A percentile compares a stretch with the other conserved stretches of the same genome.
These are phyloP conservation scores for Fagus crenata DNA, from an alignment of 306 rosid genomes.

Conservation along the genomic window DNA sequence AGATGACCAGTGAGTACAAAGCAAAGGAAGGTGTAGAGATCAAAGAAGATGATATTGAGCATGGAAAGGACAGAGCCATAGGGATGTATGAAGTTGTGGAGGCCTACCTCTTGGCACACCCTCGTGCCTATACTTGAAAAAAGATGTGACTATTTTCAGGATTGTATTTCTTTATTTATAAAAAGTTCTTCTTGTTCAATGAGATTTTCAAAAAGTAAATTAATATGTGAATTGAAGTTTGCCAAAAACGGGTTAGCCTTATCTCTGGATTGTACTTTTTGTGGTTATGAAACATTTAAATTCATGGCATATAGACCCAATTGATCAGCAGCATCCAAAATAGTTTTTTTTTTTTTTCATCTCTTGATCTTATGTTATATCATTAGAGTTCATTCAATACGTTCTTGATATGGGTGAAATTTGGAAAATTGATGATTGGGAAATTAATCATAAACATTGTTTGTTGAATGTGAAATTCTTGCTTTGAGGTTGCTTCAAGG, in stretches of 20 bases:
- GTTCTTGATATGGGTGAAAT: neutral
- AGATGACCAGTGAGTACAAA: constrained; percentile 41
- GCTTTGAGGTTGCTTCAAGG: too few species aligned
- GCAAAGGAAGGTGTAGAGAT: constrained; percentile 33
- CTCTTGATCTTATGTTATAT: neutral
- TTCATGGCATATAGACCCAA: neutral
- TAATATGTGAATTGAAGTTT: neutral
- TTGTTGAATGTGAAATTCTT: too few species aligned
- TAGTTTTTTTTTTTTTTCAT: neutral
- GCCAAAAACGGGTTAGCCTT: neutral
- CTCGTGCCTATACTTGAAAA: constrained; percentile 36
- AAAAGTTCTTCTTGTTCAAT: neutral
- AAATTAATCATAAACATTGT: neutral
- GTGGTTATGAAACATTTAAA: neutral
- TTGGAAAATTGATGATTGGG: neutral
- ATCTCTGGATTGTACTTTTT: neutral
- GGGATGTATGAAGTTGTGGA: constrained; percentile 49
- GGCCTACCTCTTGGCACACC: constrained; percentile 49
- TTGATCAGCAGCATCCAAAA: neutral
- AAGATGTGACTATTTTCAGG: neutral
- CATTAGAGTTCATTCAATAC: neutral
- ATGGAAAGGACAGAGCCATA: constrained; percentile 43
- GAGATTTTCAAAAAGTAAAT: neutral
- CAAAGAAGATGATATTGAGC: constrained; percentile 43
- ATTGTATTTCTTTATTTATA: neutral